phyloP scores from a whole-genome alignment of 164 flowering plant species.

The Stephania japonica region DNA sequence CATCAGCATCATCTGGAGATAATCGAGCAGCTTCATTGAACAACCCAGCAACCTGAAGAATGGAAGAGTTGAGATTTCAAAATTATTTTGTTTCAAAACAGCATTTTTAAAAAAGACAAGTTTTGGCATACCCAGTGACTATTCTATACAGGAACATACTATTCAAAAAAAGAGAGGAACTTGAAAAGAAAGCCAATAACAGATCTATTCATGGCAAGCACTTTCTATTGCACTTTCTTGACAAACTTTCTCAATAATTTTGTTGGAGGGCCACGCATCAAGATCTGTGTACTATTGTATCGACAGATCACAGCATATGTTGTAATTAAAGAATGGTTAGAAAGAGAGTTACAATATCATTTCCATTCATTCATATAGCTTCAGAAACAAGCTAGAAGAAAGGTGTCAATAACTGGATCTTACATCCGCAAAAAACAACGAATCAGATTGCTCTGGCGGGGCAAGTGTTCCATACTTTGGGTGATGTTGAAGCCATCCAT shows the following conservation, averaged over 20 bases:
- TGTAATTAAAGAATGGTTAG: too few relatives aligned
- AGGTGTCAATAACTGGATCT: constrained; percentile 22
- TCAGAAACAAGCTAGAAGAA: not conserved
- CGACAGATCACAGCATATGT: too few relatives aligned
- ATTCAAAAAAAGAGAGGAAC: not conserved
- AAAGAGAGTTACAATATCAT: too few relatives aligned
- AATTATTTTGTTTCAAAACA: constrained; percentile 1
- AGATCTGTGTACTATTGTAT: too few relatives aligned
- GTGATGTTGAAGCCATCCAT: constrained; percentile 85
- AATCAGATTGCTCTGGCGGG: constrained; percentile 47
- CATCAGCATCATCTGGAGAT: constrained; percentile 94
- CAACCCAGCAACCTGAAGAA: constrained; percentile 57
- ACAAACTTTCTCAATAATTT: too few relatives aligned
- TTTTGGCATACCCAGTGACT: not conserved
- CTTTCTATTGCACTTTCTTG: too few relatives aligned
- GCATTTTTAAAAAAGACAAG: not conserved
- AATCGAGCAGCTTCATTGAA: constrained; percentile 86
- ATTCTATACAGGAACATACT: not conserved
- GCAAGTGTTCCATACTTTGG: constrained; percentile 76
- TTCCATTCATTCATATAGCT: not conserved
- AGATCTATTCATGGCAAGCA: not conserved
- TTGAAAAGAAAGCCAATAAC: not conserved
- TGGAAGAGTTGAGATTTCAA: constrained; percentile 1
- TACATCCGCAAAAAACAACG: constrained; percentile 84
- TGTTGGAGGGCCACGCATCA: too few relatives aligned